Evolutionary conservation across 2,329 filamentous ascomycete species (phyloP).

Genomic region (Aspergillus pseudonomiae): DNA sequence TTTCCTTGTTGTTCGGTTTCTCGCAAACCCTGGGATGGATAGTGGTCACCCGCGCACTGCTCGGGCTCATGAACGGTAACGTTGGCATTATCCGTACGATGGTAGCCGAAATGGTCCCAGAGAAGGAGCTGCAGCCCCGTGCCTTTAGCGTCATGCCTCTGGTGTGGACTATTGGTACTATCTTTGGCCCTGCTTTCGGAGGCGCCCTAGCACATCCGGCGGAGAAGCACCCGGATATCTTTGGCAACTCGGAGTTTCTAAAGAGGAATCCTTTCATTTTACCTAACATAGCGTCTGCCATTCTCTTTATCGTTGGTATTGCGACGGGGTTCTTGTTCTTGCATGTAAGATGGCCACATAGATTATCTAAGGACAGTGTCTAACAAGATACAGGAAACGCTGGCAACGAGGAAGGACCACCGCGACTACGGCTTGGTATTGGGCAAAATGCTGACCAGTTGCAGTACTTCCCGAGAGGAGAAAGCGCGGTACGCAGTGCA

Average conservation of each 20-base stretch:
- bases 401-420: constrained; percentile 68
- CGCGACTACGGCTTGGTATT: constrained; percentile 76
- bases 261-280: constrained; percentile 78
- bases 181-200: constrained; percentile 86
- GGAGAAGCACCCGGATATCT: constrained; percentile 71
- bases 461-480: constrained; percentile 34
- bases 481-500: constrained; percentile 13
- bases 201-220: constrained; percentile 83
- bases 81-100: constrained; percentile 91
- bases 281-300: constrained; percentile 77
- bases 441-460: constrained; percentile 65
- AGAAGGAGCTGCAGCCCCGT: constrained; percentile 80
- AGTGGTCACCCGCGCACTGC: constrained; percentile 73
- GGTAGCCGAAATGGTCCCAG: constrained; percentile 89
- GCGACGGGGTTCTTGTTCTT: constrained; percentile 76
- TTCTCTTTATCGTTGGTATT: constrained; percentile 78
- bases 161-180: constrained; percentile 82
- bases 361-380: neutral
- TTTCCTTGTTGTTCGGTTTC: constrained; percentile 81
- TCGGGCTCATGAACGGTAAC: constrained; percentile 86
- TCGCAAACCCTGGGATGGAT: constrained; percentile 79
- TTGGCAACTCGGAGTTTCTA: constrained; percentile 69
- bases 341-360: constrained; percentile 59
- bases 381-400: constrained; percentile 66
- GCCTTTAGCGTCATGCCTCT: constrained; percentile 95